Base-by-base conservation (phyloP, 148 eudicot species). In the Vaccinium corymbosum region DNA sequence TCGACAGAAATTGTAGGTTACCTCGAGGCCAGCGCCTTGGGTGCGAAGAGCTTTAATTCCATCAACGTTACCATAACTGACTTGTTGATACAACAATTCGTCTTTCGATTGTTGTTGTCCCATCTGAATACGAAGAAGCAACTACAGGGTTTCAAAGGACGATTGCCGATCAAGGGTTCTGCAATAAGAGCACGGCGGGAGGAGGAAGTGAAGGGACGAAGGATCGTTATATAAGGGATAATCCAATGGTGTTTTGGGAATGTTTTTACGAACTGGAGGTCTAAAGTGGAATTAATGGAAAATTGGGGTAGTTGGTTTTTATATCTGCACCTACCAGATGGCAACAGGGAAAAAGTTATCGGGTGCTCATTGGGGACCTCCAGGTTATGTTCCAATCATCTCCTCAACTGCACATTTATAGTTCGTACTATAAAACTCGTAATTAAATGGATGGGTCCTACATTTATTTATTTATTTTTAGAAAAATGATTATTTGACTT, bases 1-100 rank as follows among this genome's bases (percentile, higher is more conserved):
- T 50, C 52, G 29, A 57, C 35, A 57, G 51, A 10, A 55, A 81
- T 50, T 17, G 51, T 46, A 14, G n/a, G 20, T 32, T 87, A 94
- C 98, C 98, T 96, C 98, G 62, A 96, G 97, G 75, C 92, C 93
- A 81, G 93, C 99, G 78, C 99, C 99, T 77, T 94, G 89, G 17
- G 83, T 72, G 82, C 79, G 91, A 76, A 97, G 99, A 81, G 92
- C 49, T 92, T 91, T 97, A 86, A 97, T 91, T 4, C 92, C 94
- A 48, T 95, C 96, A 64, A 87, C 52, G 74, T 91, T 94, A 2
- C 93, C 95, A 87, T 86, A 90, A 80, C 85, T 88, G 2, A 95
- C 98, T 64, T 97, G 98, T 85, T 95, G 96, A 81, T 86, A 91
- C 88, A 97, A 82, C 89, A 92, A 88, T 84, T 95, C 98, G 66